A percentile compares a stretch with the other conserved stretches of the same genome.
Conservation (phyloP, 2,329 filamentous ascomycete genomes). For the Colletotrichum simmondsii region DNA sequence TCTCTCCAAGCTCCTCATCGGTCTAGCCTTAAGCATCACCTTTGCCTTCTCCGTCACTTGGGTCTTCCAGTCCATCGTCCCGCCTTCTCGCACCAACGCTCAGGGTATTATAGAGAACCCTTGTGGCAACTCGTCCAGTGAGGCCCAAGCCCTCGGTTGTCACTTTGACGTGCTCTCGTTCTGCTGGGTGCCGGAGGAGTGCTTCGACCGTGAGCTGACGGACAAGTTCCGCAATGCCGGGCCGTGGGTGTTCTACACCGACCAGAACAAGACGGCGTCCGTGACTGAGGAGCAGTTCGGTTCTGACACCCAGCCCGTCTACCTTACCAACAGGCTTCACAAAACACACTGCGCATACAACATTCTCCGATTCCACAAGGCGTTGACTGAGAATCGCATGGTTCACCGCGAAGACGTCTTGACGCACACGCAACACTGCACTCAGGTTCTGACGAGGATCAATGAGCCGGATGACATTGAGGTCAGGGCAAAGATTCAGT, state of each 20-base stretch:
- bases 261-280: not conserved
- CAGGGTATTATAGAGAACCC: too few species aligned
- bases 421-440: conserved; percentile 6
- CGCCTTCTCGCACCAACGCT: too few species aligned
- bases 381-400: conserved; percentile 1
- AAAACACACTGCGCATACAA: not conserved
- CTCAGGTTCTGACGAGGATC: not conserved
- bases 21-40: too few species aligned
- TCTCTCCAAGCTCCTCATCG: too few species aligned
- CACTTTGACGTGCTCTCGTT: not conserved
- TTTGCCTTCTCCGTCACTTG: too few species aligned
- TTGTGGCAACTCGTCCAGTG: too few species aligned
- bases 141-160: too few species aligned
- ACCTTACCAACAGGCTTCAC: not conserved
- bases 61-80: too few species aligned
- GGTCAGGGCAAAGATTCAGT: not conserved
- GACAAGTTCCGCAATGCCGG: not conserved
- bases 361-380: conserved; percentile 2
- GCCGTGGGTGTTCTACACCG: not conserved
- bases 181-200: not conserved
- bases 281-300: conserved; percentile 3
- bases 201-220: not conserved
- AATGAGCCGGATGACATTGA: not conserved
- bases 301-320: not conserved
- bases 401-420: conserved; percentile 6